Conservation (phyloP, 257 asterid genomes). For the Nicotiana obtusifolia region DNA sequence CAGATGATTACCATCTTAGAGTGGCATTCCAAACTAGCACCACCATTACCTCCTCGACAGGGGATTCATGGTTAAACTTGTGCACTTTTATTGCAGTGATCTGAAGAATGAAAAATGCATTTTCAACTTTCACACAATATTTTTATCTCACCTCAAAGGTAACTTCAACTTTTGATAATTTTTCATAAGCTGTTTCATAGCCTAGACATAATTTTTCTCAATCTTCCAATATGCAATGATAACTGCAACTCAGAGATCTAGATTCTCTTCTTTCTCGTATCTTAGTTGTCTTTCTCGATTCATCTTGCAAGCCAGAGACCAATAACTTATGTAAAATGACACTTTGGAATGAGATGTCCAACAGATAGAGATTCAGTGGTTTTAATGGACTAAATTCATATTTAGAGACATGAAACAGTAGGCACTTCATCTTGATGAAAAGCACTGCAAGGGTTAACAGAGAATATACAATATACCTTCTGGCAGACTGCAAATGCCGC, state of each 20-base stretch:
- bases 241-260: not conserved
- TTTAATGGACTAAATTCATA: not conserved
- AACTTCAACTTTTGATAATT: not conserved
- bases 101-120: no score
- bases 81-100: no score
- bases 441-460: not conserved
- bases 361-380: not conserved
- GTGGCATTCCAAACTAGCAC: no score
- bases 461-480: constrained; percentile 66
- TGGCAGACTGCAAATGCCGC: constrained; percentile 99
- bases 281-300: not conserved
- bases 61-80: no score
- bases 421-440: not conserved
- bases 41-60: no score
- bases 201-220: not conserved
- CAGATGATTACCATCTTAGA: no score
- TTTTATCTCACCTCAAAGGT: not conserved
- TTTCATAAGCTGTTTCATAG: not conserved
- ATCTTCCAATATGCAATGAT: not conserved
- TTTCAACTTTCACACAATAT: no score
- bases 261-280: not conserved
- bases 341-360: not conserved
- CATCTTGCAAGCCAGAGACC: not conserved
- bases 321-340: not conserved
- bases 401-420: not conserved